Evolutionary conservation across 768 basidiomycete species (phyloP).

Genomic region (Rossbeevera mucosa): DNA sequence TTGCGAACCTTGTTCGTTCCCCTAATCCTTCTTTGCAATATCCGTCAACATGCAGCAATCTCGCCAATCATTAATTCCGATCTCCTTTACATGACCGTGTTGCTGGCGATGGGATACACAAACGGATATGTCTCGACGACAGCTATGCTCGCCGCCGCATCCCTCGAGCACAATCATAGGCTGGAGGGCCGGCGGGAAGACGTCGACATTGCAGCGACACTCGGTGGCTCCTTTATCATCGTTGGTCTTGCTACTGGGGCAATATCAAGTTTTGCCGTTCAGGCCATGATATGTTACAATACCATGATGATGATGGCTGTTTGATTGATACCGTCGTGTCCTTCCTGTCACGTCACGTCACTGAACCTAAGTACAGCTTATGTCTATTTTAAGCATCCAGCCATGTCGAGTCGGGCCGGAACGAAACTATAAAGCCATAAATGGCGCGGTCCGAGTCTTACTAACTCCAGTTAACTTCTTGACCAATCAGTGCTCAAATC

Average conservation of each 20-base stretch:
- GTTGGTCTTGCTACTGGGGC: slow-evolving; percentile 76
- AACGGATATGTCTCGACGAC: slow-evolving; percentile 79
- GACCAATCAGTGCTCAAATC: not conserved
- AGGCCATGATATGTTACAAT: slow-evolving; percentile 61
- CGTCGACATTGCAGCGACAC: slow-evolving; percentile 83
- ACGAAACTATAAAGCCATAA: no score
- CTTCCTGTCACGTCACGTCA: no score
- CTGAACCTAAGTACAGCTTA: no score
- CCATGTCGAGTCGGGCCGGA: no score
- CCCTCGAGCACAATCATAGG: slow-evolving; percentile 71
- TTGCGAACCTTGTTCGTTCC: slow-evolving; percentile 80
- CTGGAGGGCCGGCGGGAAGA: slow-evolving; percentile 67
- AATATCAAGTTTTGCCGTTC: slow-evolving; percentile 75
- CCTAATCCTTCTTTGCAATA: slow-evolving; percentile 84
- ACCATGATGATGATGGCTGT: no score
- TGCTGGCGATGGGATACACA: slow-evolving; percentile 69
- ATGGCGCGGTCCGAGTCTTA: no score
- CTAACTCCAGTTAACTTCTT: no score
- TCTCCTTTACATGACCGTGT: slow-evolving; percentile 63
- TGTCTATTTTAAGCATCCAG: no score
- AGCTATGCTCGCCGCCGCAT: slow-evolving; percentile 81
- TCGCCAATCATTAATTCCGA: slow-evolving; percentile 67
- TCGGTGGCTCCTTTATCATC: slow-evolving; percentile 75
- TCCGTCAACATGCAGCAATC: slow-evolving; percentile 44
- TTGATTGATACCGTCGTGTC: no score